Evolutionary conservation across 2,329 filamentous ascomycete genomes (phyloP).

Genomic region (Herpotrichia juniperi): DNA sequence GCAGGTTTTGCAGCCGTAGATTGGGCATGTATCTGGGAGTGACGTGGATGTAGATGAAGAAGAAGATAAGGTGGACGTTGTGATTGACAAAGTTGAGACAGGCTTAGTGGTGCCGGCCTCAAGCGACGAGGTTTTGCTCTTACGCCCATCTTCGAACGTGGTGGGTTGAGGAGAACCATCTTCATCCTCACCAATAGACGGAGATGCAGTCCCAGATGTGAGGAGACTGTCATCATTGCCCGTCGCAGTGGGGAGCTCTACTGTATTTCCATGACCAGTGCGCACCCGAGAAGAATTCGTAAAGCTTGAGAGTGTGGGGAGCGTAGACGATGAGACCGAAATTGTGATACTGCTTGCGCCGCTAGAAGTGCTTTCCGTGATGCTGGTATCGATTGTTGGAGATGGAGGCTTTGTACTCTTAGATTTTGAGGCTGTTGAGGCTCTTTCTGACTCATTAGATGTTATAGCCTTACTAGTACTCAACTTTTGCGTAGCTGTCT

Average conservation of each 20-base stretch:
- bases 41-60: conserved; percentile 3
- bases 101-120: neutral
- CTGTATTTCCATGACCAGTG: neutral
- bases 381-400: too few species aligned
- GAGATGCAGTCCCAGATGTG: too few species aligned
- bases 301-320: neutral
- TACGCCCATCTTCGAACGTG: neutral
- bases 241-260: neutral
- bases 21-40: conserved; percentile 7
- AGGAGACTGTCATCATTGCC: neutral
- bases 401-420: too few species aligned
- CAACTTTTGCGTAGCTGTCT: neutral
- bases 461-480: too few species aligned
- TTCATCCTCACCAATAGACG: too few species aligned
- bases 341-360: neutral
- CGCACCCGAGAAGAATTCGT: neutral
- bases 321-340: neutral
- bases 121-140: neutral
- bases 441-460: too few species aligned
- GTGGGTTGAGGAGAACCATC: neutral
- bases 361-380: neutral
- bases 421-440: too few species aligned
- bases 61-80: conserved; percentile 3
- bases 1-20: conserved; percentile 9
- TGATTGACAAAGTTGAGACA: neutral